Conservation (phyloP, 1,139 yeast species). For the Saccharomyces uvarum region DNA sequence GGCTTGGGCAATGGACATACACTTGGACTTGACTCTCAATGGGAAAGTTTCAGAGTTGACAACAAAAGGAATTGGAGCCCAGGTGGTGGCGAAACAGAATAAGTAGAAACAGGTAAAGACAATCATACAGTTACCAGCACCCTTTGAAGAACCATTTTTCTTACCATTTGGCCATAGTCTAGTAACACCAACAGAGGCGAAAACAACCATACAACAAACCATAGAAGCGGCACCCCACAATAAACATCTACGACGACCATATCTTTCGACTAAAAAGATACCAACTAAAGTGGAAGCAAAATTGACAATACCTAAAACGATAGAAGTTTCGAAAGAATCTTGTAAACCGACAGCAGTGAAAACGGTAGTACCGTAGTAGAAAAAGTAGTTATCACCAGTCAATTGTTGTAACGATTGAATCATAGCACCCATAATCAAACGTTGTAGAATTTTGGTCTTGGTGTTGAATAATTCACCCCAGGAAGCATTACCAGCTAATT, state of each 20-base stretch:
- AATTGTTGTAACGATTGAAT: conserved; percentile 68
- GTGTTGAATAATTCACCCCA: conserved; percentile 63
- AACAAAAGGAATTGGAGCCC: conserved; percentile 80
- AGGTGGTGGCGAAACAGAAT: conserved; percentile 73
- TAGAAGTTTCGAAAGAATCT: conserved; percentile 70
- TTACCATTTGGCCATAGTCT: conserved; percentile 50
- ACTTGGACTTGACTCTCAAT: conserved; percentile 69
- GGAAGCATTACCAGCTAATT: conserved; percentile 55
- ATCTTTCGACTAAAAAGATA: conserved; percentile 55
- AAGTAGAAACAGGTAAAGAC: conserved; percentile 72
- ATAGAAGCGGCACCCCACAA: conserved; percentile 58
- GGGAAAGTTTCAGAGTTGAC: conserved; percentile 74
- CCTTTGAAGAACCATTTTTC: conserved; percentile 43
- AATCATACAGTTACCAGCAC: conserved; percentile 73
- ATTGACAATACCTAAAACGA: conserved; percentile 71
- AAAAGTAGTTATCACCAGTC: conserved; percentile 75
- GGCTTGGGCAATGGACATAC: conserved; percentile 66
- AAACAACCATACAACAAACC: conserved; percentile 57
- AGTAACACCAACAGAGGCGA: conserved; percentile 63
- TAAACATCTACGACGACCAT: conserved; percentile 65
- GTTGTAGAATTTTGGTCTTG: conserved; percentile 45
- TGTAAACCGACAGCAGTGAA: conserved; percentile 68
- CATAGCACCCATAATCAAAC: conserved; percentile 58
- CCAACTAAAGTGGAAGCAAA: conserved; percentile 67
- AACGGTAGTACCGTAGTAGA: conserved; percentile 73